Base-by-base conservation (phyloP, 179 eudicot genomes). In the Beta lomatogona region DNA sequence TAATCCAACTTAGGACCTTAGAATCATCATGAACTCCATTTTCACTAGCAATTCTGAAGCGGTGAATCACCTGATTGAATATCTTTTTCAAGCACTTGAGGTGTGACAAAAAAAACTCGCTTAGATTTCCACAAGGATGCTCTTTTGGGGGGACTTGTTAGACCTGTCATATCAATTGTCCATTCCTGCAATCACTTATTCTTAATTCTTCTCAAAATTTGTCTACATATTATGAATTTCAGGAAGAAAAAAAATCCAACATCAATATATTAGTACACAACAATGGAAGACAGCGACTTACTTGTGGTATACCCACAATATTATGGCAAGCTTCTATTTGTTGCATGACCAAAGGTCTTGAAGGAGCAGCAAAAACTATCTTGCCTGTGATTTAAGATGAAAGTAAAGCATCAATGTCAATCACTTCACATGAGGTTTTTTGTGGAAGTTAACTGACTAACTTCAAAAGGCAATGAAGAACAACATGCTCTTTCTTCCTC, bases 281-380 rank as follows among this genome's bases (percentile, higher is more conserved):
- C 46, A 57, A 12, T 19, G 45, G 19, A 63, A 63, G 36, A 44
- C 36, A 68, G 82, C 70, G 75, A 44, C 91, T 88, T 91, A 94
- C 99, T 87, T 96, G 99, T 45, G 98, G 93, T 80, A 96, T 96
- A 71, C 99, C 99, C 45, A 92, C 97, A 82, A 93, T 86, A 80
- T 94, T 94, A 84, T 94, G 99, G 82, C 99, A 96, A 57, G 99
- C 99, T 91, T 96, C 97, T 85, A 96, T 94, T 81, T 96, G 99
- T 86, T 96, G 99, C 90, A 88, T 78, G 57, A 96, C 99, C 82
- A 96, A 88, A 54, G 99, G 98, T 68, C 98, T 91, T 19, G 99
- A 96, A 83, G 99, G 99, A 86, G 98, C 98, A 66, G 99, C 89
- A 89, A 94, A 96, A 61, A 96, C 96, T 82, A 96, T 93, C 89